phyloP scores from a whole-genome alignment of 306 rosid genomes.

The Medicago ruthenica region DNA sequence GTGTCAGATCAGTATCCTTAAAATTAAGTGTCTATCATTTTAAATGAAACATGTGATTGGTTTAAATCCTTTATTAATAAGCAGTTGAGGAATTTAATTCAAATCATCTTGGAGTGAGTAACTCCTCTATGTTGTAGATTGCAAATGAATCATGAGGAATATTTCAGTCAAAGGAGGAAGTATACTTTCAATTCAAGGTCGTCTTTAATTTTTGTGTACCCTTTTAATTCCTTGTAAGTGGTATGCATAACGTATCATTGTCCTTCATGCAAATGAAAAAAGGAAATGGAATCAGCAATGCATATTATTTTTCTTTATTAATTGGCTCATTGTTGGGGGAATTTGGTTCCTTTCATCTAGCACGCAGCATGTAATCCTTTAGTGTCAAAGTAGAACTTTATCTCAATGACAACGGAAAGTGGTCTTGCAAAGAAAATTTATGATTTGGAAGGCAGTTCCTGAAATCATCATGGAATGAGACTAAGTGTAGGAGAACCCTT shows the following conservation, averaged over 20 bases:
- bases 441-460: conserved; percentile 23
- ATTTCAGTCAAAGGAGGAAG: too few species aligned
- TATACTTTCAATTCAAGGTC: too few species aligned
- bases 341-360: conserved; percentile 23
- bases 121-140: too few species aligned
- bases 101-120: too few species aligned
- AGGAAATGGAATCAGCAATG: conserved; percentile 12
- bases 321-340: conserved; percentile 26
- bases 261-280: conserved; percentile 33
- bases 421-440: conserved; percentile 34
- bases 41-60: conserved; percentile 19
- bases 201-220: too few species aligned
- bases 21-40: conserved; percentile 16
- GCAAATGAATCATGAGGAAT: too few species aligned
- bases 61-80: too few species aligned
- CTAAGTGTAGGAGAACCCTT: conserved; percentile 10
- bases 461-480: conserved; percentile 29
- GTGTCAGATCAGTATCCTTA: conserved; percentile 12
- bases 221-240: too few species aligned
- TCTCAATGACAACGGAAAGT: conserved; percentile 36
- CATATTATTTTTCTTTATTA: conserved; percentile 21
- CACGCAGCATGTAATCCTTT: conserved; percentile 28
- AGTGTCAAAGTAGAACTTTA: conserved; percentile 31
- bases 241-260: too few species aligned
- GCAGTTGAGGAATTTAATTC: too few species aligned